phyloP scores from a whole-genome alignment of 768 basidiomycete species.

The Auricularia sp. region DNA sequence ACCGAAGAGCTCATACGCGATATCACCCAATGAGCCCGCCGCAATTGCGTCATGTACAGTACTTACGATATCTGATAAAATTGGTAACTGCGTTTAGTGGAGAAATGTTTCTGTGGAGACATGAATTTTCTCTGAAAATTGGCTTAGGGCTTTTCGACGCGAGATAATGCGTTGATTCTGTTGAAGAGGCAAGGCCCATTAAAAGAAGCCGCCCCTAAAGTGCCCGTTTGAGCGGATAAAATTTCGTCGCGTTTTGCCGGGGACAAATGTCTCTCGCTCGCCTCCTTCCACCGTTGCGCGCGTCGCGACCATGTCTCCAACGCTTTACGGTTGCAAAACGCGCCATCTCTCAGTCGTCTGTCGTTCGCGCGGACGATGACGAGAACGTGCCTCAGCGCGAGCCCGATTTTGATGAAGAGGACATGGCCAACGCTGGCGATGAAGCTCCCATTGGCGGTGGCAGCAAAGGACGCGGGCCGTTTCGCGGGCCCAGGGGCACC shows the following conservation, averaged over 20 bases:
- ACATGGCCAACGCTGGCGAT: not conserved
- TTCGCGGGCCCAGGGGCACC: not conserved
- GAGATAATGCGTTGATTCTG: no score
- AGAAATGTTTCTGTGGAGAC: no score
- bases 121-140: no score
- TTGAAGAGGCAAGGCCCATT: no score
- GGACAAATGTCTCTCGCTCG: not conserved
- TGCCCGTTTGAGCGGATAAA: not conserved
- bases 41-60: not conserved
- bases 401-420: not conserved
- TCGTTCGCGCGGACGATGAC: not conserved
- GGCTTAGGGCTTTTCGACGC: no score
- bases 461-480: not conserved
- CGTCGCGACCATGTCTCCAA: not conserved
- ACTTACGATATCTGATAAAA: not conserved
- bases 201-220: not conserved
- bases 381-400: not conserved
- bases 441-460: not conserved
- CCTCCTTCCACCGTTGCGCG: not conserved
- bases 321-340: not conserved
- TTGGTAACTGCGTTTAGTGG: not conserved
- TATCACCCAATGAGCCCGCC: constrained; percentile 24
- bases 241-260: not conserved
- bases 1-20: constrained; percentile 38
- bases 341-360: not conserved